Evolutionary conservation across 2,329 filamentous ascomycete species (phyloP).

Genomic region (Trichophaea hybrida): DNA sequence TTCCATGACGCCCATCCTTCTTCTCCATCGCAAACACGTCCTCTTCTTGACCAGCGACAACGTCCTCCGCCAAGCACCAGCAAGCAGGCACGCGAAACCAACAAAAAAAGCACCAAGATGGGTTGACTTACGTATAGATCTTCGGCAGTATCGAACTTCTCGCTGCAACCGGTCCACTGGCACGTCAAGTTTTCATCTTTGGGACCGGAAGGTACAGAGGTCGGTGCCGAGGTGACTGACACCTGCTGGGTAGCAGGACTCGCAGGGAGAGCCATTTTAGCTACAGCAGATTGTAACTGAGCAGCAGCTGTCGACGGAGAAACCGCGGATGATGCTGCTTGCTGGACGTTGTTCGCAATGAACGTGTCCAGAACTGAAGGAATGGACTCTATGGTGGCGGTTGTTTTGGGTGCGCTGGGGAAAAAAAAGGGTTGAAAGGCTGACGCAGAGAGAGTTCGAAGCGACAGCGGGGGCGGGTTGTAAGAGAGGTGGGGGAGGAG

Average conservation of each 20-base stretch:
- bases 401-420: slow-evolving; percentile 5
- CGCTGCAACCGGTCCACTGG: slow-evolving; percentile 46
- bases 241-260: slow-evolving; percentile 12
- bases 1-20: slow-evolving; percentile 4
- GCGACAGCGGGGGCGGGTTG: background rate
- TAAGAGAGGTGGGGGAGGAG: background rate
- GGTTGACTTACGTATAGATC: slow-evolving; percentile 43
- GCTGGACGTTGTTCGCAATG: slow-evolving; percentile 8
- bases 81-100: slow-evolving; percentile 7
- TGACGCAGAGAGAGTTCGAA: background rate
- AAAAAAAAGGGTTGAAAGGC: background rate
- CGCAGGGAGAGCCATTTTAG: slow-evolving; percentile 8
- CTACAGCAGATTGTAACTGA: background rate
- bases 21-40: slow-evolving; percentile 7
- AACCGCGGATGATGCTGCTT: background rate
- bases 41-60: slow-evolving; percentile 11
- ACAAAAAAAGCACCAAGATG: slow-evolving; percentile 10
- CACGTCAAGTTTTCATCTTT: slow-evolving; percentile 43
- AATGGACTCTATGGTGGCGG: slow-evolving; percentile 21
- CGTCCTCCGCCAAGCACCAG: slow-evolving; percentile 15
- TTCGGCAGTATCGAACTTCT: slow-evolving; percentile 45
- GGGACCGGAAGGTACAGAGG: slow-evolving; percentile 15
- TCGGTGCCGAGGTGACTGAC: slow-evolving; percentile 14
- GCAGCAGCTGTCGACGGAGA: background rate
- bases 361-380: slow-evolving; percentile 5